Base-by-base conservation (phyloP, 768 basidiomycete species). In the Obba rivulosa region DNA sequence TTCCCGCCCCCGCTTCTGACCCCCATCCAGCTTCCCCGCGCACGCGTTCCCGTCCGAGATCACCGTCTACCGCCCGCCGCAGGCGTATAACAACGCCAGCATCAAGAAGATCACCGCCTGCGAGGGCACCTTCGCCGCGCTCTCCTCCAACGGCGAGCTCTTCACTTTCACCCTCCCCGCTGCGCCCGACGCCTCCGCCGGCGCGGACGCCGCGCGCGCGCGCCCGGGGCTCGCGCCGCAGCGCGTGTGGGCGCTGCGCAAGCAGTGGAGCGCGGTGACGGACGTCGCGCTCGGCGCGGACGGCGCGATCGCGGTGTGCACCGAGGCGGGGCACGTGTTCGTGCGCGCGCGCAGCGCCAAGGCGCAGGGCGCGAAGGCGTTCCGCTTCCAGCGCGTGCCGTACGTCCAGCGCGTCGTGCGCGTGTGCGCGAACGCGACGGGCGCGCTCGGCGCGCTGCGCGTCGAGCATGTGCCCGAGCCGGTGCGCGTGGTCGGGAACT, bases 301-400 rank as follows among this genome's bases (percentile, higher is more conserved):
- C 54, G 91, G 93, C 3, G 80, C 86, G 14, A 79, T 96, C 59
- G 85, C 96, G 61, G 77, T 98, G 40, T 96, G 91, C 67, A 98
- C 95, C 1, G 82, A 87, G 53, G 94, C 95, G 3, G 95, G 95
- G 0, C 93, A 97, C 57, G 93, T 95, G 25, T 97, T 87, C 60
- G 76, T 94, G 20, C 85, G 93, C 20, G 75, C 81, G 17, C 78
- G 91, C 22, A 54, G 49, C 36, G 40, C 52, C 17, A 55, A 58
- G 54, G 51, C 57, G 3, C 56, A 58, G 35, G 63, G 59, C 50
- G 59, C 34, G 44, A 85, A 85, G 61, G 62, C 78, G 1, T 78
- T 78, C 71, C 92, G 85, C 67, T 95, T 92, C 62, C 80, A 84
- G 50, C 81, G 85, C 11, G 69, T 96, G 1, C 82, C 87, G 0